These are phyloP conservation scores for Tetrapisispora nanseiensis DNA, from an alignment of 805 yeast genomes.

Conservation along the genomic window DNA sequence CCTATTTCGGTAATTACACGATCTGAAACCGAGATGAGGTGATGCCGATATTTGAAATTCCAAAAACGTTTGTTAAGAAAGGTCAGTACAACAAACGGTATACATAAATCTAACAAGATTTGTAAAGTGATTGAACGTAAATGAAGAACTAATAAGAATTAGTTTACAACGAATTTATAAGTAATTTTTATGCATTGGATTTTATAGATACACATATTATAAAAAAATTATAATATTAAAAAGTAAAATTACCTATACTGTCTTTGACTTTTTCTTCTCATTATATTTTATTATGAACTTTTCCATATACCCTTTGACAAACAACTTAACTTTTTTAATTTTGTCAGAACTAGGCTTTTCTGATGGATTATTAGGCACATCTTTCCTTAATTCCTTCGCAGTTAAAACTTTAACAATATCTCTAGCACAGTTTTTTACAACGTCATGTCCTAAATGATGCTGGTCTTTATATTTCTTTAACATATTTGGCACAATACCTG, in stretches of 20 bases:
- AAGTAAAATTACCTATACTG: background rate
- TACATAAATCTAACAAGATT: too few species aligned
- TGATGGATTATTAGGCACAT: conserved; percentile 35
- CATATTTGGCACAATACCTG: conserved; percentile 69
- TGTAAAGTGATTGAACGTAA: too few species aligned
- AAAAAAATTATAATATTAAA: background rate
- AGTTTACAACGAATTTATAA: too few species aligned
- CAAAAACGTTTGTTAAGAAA: too few species aligned
- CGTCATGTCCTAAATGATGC: conserved; percentile 50
- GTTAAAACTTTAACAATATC: conserved; percentile 64
- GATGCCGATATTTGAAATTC: too few species aligned
- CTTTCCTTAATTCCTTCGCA: conserved; percentile 49
- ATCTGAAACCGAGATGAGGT: conserved; percentile 3
- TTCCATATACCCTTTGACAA: conserved; percentile 55
- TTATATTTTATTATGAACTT: conserved; percentile 45
- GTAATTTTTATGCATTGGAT: background rate
- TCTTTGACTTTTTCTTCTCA: conserved; percentile 15
- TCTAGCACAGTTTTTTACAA: conserved; percentile 65
- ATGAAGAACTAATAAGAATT: too few species aligned
- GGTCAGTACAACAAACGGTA: too few species aligned
- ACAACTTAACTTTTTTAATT: conserved; percentile 57
- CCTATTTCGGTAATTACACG: conserved; percentile 10
- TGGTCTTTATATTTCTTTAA: conserved; percentile 55
- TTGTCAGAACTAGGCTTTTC: conserved; percentile 53
- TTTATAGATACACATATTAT: background rate